These are phyloP conservation scores for Cladophialophora yegresii DNA, from an alignment of 2,329 filamentous ascomycete genomes.

Conservation along the genomic window DNA sequence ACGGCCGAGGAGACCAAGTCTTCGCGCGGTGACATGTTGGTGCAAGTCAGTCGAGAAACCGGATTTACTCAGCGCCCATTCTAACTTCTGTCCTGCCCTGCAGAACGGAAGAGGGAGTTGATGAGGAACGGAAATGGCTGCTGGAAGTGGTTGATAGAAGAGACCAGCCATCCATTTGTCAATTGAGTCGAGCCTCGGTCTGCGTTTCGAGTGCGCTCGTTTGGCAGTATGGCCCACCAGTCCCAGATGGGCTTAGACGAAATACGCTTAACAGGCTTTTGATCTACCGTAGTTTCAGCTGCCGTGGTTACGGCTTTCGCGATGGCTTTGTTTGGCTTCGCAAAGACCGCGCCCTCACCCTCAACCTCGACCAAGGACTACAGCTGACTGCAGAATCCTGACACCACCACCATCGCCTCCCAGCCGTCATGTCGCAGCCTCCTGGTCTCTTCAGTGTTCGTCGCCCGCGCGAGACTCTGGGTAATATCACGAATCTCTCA, in stretches of 20 bases:
- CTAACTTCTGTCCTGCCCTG: neutral
- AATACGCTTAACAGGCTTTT: neutral
- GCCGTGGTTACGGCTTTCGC: neutral
- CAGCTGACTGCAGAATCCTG: neutral
- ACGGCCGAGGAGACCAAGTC: constrained; percentile 81
- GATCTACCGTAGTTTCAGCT: neutral
- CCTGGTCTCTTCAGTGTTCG: constrained; percentile 87
- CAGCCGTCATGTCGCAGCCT: constrained; percentile 75
- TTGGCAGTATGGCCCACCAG: neutral
- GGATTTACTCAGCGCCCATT: neutral
- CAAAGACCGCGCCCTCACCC: neutral
- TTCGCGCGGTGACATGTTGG: constrained; percentile 80
- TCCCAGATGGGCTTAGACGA: too few relatives aligned
- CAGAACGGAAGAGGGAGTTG: neutral
- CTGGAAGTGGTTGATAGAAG: neutral
- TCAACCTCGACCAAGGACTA: neutral
- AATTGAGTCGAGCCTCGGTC: constrained; percentile 1
- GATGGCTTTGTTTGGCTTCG: neutral
- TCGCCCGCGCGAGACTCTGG: constrained; percentile 89
- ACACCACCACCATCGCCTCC: neutral
- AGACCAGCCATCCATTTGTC: constrained; percentile 9
- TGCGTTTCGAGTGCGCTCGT: neutral
- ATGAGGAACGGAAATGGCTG: neutral
- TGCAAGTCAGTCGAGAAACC: neutral
- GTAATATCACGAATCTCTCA: constrained; percentile 77